Conservation (phyloP, 495 filamentous ascomycete species). For the Tuber aestivum region DNA sequence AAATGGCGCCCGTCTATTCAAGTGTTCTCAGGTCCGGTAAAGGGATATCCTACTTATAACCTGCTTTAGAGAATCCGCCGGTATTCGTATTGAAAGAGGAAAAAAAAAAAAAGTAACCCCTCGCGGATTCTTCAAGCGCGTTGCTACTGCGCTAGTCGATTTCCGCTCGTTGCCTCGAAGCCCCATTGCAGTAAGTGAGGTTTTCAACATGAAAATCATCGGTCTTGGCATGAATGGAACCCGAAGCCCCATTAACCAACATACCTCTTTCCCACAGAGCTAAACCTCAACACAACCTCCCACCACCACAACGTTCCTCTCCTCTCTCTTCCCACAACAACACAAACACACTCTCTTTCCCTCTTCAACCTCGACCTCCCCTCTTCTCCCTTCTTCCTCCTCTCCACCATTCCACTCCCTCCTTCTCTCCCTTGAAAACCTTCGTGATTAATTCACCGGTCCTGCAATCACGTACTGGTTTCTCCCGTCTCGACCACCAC, state of each 20-base stretch:
- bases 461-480: slow-evolving; percentile 36
- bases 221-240: slow-evolving; percentile 28
- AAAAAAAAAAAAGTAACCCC: neutral
- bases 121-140: neutral
- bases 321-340: slow-evolving; percentile 33
- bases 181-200: neutral
- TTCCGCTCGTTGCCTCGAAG: neutral
- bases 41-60: neutral
- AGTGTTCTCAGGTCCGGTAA: neutral
- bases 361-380: slow-evolving; percentile 27
- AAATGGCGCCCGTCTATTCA: neutral
- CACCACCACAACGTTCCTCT: slow-evolving; percentile 23
- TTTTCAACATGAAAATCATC: slow-evolving; percentile 34
- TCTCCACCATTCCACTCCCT: slow-evolving; percentile 38
- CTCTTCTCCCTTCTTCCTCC: slow-evolving; percentile 23
- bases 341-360: slow-evolving; percentile 36
- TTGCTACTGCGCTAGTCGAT: neutral
- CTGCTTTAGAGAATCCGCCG: neutral
- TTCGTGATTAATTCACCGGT: slow-evolving; percentile 39
- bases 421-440: slow-evolving; percentile 41
- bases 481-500: slow-evolving; percentile 26
- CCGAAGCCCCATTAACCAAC: slow-evolving; percentile 34
- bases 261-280: slow-evolving; percentile 27
- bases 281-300: slow-evolving; percentile 31
- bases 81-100: neutral